phyloP scores from a whole-genome alignment of 352 stramenopile species.

The Pythium oligandrum region DNA sequence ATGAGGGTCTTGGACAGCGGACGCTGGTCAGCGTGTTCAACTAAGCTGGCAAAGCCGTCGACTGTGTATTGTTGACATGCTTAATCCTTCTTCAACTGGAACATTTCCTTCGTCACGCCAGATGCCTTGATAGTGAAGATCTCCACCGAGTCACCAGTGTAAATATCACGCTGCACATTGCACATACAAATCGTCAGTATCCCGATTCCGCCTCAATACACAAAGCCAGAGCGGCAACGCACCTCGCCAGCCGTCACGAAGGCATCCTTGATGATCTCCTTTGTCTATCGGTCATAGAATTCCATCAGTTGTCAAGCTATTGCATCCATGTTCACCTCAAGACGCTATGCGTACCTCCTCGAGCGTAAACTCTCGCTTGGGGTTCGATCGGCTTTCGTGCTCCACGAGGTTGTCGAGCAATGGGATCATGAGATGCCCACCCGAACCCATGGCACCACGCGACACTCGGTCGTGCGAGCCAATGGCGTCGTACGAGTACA shows the following conservation, averaged over 20 bases:
- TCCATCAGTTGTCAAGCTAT: neutral
- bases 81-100: conserved; percentile 96
- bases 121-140: conserved; percentile 96
- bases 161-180: conserved; percentile 94
- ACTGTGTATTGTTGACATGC: neutral
- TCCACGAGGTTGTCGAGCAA: conserved; percentile 97
- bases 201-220: neutral
- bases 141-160: conserved; percentile 97
- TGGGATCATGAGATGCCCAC: conserved; percentile 97
- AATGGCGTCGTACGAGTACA: conserved; percentile 99
- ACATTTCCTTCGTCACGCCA: conserved; percentile 89
- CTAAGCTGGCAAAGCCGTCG: too few relatives aligned
- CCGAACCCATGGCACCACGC: conserved; percentile 82
- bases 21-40: too few relatives aligned
- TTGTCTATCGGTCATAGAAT: conserved; percentile 43
- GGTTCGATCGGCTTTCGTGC: conserved; percentile 87
- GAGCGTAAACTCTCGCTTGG: conserved; percentile 86
- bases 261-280: conserved; percentile 98
- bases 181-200: neutral
- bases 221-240: conserved; percentile 1
- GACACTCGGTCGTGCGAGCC: conserved; percentile 85
- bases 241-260: conserved; percentile 97
- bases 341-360: conserved; percentile 62
- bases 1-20: too few relatives aligned
- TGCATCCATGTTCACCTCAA: neutral